Evolutionary conservation across 768 basidiomycete genomes (phyloP).

Genomic region (Neoboletus subvelutipes): DNA sequence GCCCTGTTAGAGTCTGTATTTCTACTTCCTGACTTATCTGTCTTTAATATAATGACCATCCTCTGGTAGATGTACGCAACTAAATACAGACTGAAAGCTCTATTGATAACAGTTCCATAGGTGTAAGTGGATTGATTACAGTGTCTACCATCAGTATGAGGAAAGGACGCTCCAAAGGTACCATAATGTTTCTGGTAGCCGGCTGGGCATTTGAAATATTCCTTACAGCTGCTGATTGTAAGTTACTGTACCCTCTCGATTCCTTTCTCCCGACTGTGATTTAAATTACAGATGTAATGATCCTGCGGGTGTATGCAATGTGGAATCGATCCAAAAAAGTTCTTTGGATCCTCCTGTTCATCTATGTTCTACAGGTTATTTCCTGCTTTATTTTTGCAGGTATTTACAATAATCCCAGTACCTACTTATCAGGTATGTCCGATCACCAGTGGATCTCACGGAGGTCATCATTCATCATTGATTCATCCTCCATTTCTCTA

Average conservation of each 20-base stretch:
- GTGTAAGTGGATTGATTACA: neutral
- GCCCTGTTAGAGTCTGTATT: neutral
- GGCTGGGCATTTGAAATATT: neutral
- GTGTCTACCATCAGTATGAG: neutral
- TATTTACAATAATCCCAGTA: neutral
- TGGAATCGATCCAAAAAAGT: neutral
- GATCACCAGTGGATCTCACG: neutral
- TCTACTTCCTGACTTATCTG: neutral
- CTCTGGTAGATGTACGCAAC: neutral
- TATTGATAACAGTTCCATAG: neutral
- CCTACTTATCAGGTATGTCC: neutral
- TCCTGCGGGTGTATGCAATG: neutral
- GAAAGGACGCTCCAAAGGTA: neutral
- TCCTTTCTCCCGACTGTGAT: neutral
- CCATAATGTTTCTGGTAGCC: fast-evolving
- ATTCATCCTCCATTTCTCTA: neutral
- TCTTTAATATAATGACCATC: neutral
- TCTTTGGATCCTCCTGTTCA: neutral
- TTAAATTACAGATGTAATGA: neutral
- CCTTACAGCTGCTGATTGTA: neutral
- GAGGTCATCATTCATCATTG: no score
- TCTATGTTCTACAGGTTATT: neutral
- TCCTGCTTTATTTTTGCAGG: neutral
- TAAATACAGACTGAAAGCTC: neutral
- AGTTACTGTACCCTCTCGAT: neutral